Evolutionary conservation across 2,329 filamentous ascomycete genomes (phyloP), one percentile per base, ranked within the genome.

Genomic region (Aspergillus tanneri): DNA sequence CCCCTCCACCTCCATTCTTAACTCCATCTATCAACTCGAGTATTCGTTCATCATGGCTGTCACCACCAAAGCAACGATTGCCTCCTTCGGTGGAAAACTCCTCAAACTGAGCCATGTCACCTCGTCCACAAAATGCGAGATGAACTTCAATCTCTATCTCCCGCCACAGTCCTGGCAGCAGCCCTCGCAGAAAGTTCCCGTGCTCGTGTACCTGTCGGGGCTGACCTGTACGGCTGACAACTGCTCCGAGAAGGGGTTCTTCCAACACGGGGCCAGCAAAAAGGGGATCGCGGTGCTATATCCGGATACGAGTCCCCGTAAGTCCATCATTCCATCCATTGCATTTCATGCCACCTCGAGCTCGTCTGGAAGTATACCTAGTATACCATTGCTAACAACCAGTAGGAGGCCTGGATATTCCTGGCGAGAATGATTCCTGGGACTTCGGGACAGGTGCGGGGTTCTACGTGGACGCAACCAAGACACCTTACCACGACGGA

Each of bases 381-480:
- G n/a, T n/a, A n/a, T n/a, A n/a, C n/a, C n/a, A 10, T 25, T 4
- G 5, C 25, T 18, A 24, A 49, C 16, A 27, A 12, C 47, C 22
- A n/a, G 16, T 9, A 85, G 84, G 85, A 47, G 92, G 92, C 2
- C 80, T 93, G 39, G 76, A 84, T 59, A 85, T 95, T 52, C 75
- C 85, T 24, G 90, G 89, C 62, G 91, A 97, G 77, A 84, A 95
- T 63, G 92, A 95, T 56, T 70, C 79, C 40, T 99, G 85, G 71
- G 93, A 99, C 73, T 97, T 99, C 67, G 93, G 93, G 62, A 83
- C 83, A 54, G 92, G 88, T 4, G 93, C 93, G 1, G 89, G 90
- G 46, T 99, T 99, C 79, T 99, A 99, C 77, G 76, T 99, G 59
- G 86, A 99, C 69, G 90, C 92, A 8, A 88, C 84, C 4, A 78